phyloP scores from a whole-genome alignment of 805 yeast species.

The Hanseniaspora hatyaiensis region DNA sequence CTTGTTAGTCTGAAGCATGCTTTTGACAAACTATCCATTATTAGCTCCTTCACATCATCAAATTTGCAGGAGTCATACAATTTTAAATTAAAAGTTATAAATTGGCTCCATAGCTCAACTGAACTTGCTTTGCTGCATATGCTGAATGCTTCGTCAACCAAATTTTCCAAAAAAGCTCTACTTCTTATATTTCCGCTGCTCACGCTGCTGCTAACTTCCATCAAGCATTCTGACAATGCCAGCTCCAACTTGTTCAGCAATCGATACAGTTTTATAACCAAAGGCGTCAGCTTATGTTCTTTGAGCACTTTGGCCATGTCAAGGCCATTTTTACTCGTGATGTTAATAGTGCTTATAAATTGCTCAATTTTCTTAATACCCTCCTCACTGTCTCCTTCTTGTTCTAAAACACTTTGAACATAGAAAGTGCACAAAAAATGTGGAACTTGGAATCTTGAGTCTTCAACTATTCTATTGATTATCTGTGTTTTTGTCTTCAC shows the following conservation, averaged over 20 bases:
- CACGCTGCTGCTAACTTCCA: not conserved
- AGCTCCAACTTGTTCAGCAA: not conserved
- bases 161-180: not conserved
- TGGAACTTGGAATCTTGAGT: conserved; percentile 9
- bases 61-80: conserved; percentile 5
- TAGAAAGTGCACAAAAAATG: not conserved
- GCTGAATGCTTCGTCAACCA: not conserved
- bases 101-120: conserved; percentile 7
- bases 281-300: not conserved
- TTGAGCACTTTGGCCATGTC: not conserved
- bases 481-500: not conserved
- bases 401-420: not conserved
- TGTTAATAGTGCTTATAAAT: not conserved
- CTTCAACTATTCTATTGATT: not conserved
- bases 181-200: not conserved
- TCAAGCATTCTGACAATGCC: not conserved
- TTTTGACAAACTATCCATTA: conserved; percentile 1
- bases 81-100: conserved; percentile 19
- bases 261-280: not conserved
- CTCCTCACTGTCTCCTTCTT: not conserved
- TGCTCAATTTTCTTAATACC: not conserved
- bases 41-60: conserved; percentile 18
- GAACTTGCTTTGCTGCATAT: not conserved
- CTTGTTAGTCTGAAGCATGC: conserved; percentile 18
- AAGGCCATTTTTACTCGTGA: not conserved